Evolutionary conservation across 139 green algal species (phyloP), one percentile per base, ranked within the genome.

Genomic region (Monoraphidium neglectum): DNA sequence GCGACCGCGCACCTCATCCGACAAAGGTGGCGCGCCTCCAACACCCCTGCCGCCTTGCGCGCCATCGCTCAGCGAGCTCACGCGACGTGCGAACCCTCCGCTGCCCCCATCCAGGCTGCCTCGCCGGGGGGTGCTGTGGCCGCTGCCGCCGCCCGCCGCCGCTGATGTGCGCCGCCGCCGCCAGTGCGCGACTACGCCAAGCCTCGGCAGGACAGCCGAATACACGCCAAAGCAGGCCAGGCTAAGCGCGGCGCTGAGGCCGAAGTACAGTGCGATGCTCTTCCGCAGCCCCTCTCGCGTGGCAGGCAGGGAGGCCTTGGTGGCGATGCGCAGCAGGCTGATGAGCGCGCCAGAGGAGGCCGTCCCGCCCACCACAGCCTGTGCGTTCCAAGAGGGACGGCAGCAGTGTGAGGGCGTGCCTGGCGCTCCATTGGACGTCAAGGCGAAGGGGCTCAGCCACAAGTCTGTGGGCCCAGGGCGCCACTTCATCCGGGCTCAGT

Each of bases 331-430:
- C 72, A 96, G 57, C 24, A 93, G 35, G 49, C 81, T 92, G 13
- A 95, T 80, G 18, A 90, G 70, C 43, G 95, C 67, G 16, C 92
- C 92, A 18, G 87, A 93, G 2, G 70, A 80, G 2, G 90, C 85
- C 0, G 92, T 96, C 13, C 92, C 92, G 0, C 53, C 68, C 15
- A 93, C 82, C n/a, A 96, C 72, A 15, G 92, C 92, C 81, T 95
- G 83, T 18, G 59, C n/a, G 5, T 1, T 12, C 8, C 2, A 56
- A 16, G 18, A 54, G 35, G 32, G 68, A 0, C 16, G n/a, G n/a
- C n/a, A n/a, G n/a, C n/a, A n/a, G n/a, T n/a, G n/a, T n/a, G n/a
- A n/a, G n/a, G n/a, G n/a, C n/a, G n/a, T n/a, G n/a, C n/a, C n/a
- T n/a, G n/a, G n/a, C n/a, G n/a, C n/a, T n/a, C n/a, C n/a, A n/a